Evolutionary conservation across 139 green algal genomes (phyloP).

Genomic region (Chlorella sorokiniana): DNA sequence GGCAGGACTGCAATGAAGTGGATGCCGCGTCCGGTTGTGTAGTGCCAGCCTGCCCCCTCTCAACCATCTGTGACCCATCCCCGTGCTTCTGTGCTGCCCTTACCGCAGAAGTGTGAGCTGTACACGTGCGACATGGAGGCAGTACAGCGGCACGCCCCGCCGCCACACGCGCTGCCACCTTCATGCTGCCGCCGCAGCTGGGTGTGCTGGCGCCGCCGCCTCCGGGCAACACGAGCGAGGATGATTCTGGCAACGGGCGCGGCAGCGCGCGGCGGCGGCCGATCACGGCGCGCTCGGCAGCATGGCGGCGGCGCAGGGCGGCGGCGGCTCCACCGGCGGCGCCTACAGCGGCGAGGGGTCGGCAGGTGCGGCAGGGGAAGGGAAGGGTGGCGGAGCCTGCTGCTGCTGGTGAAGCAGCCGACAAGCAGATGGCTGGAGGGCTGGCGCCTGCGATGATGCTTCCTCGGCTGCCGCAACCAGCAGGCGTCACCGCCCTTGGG

Average conservation of each 20-base stretch:
- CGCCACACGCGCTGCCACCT: neutral
- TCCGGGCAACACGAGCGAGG: neutral
- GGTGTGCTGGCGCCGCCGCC: slow-evolving; percentile 23
- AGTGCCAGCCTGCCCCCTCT: neutral
- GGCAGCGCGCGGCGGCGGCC: neutral
- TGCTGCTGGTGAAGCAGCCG: neutral
- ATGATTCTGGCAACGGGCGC: neutral
- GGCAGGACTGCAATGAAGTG: too few species aligned
- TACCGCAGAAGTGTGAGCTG: slow-evolving; percentile 35
- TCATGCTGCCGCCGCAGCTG: slow-evolving; percentile 24
- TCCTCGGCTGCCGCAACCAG: neutral
- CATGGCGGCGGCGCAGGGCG: neutral
- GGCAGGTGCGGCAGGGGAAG: neutral
- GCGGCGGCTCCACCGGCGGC: neutral
- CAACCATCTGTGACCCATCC: neutral
- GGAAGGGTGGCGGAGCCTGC: neutral
- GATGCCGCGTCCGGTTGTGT: too few species aligned
- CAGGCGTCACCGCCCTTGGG: neutral
- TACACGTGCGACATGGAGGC: slow-evolving; percentile 23
- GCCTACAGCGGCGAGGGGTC: neutral
- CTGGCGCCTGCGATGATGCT: neutral
- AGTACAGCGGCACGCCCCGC: slow-evolving; percentile 5
- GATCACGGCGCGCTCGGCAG: neutral
- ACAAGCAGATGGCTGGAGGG: too few species aligned
- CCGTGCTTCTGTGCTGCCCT: neutral